Evolutionary conservation across 441 rosid species (phyloP).

Genomic region (Capsella rubella): DNA sequence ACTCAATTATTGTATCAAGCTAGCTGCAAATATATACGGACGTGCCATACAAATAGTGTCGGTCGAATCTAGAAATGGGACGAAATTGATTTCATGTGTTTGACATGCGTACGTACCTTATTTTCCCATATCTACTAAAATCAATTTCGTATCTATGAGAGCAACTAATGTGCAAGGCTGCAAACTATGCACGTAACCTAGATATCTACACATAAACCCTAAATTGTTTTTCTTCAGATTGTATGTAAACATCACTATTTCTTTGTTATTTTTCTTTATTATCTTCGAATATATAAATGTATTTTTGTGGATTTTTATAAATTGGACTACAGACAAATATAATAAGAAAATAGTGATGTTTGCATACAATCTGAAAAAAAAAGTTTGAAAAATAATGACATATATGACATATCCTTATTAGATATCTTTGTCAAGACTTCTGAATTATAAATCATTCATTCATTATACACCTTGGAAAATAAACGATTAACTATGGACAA

Average conservation of each 20-base stretch:
- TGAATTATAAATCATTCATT: not conserved
- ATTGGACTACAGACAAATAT: not conserved
- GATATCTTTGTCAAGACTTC: not conserved
- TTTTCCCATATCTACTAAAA: not conserved
- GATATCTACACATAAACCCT: not conserved
- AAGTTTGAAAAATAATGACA: not conserved
- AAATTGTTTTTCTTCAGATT: not conserved
- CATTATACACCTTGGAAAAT: not conserved
- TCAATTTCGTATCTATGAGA: not conserved
- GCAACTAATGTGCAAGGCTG: not conserved
- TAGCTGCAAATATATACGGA: not conserved
- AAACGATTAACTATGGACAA: not conserved
- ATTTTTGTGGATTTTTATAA: not conserved
- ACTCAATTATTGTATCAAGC: not conserved
- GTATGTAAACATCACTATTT: too few relatives aligned
- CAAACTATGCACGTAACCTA: not conserved
- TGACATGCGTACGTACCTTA: not conserved
- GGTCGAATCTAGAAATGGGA: not conserved
- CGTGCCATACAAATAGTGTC: slow-evolving; percentile 13
- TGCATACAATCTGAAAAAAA: not conserved
- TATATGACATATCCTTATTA: not conserved
- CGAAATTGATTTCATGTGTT: slow-evolving; percentile 3
- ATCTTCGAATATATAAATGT: not conserved
- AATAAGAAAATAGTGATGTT: not conserved
- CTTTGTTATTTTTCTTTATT: not conserved